A percentile compares a stretch with the other conserved stretches of the same genome.
phyloP scores from a whole-genome alignment of 208 protist genomes.

The Jaenimonas drosophilae region DNA sequence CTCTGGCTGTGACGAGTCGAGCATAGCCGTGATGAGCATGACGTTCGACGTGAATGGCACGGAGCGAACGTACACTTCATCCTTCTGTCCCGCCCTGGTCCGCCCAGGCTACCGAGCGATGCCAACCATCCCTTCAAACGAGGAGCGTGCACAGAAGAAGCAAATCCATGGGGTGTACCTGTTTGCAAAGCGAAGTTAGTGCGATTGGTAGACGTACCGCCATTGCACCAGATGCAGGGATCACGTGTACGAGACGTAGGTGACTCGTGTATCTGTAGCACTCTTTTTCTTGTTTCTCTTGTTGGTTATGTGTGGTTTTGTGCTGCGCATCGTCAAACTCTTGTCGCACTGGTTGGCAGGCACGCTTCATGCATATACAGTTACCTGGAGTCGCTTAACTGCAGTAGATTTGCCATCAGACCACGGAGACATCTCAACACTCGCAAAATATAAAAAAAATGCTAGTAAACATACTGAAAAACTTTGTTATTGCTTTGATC shows the following conservation, averaged over 20 bases:
- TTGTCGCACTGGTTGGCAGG: too few species aligned
- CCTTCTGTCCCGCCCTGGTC: constrained; percentile 53
- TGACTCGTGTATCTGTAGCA: too few species aligned
- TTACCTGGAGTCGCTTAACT: too few species aligned
- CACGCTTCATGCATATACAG: too few species aligned
- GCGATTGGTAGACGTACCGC: constrained; percentile 2
- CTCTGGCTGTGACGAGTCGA: constrained; percentile 53
- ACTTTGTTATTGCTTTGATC: too few species aligned
- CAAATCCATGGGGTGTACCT: constrained; percentile 53
- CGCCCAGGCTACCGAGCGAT: constrained; percentile 67
- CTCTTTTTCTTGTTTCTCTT: constrained; percentile 8
- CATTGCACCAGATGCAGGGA: too few species aligned
- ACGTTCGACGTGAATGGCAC: constrained; percentile 55
- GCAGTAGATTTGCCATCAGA: too few species aligned
- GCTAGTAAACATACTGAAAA: constrained; percentile 1
- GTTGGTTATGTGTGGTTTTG: constrained; percentile 2
- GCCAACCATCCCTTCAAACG: constrained; percentile 29
- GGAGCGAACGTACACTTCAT: constrained; percentile 43
- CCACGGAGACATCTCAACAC: constrained; percentile 4
- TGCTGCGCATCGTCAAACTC: neutral
- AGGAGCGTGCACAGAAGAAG: constrained; percentile 23
- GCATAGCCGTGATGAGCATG: constrained; percentile 55
- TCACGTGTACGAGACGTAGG: too few species aligned
- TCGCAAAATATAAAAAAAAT: constrained; percentile 2
- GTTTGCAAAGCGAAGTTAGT: constrained; percentile 28